phyloP scores from a whole-genome alignment of 345 rosid species.

The Boechera retrofracta region DNA sequence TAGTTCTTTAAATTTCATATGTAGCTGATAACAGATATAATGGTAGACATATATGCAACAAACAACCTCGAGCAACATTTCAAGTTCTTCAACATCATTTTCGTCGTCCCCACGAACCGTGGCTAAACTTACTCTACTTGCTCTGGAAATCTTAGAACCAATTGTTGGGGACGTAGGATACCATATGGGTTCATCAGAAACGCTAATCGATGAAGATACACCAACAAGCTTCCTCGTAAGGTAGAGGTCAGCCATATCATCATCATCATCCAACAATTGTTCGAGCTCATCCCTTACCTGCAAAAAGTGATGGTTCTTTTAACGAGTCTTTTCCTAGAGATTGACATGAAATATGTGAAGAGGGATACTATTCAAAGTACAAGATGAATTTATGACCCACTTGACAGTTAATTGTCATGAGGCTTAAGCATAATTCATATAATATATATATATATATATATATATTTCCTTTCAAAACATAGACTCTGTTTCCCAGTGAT shows the following conservation, averaged over 20 bases:
- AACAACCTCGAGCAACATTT: conserved; percentile 92
- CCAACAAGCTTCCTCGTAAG: conserved; percentile 82
- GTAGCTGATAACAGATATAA: background rate
- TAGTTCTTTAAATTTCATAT: background rate
- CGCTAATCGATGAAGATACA: conserved; percentile 67
- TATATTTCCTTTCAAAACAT: background rate
- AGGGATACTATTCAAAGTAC: background rate
- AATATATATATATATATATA: no score
- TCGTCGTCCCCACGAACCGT: conserved; percentile 87
- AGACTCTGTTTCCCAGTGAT: background rate
- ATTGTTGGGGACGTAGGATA: conserved; percentile 79
- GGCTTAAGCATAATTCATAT: background rate
- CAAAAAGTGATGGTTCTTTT: background rate
- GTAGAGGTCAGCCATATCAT: conserved; percentile 93
- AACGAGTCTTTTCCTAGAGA: background rate
- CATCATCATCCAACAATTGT: conserved; percentile 89
- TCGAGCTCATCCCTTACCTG: conserved; percentile 97
- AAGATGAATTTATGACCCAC: background rate
- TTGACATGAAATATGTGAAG: background rate
- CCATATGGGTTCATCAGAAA: conserved; percentile 77
- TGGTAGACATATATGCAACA: background rate
- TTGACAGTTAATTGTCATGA: background rate
- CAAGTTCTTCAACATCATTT: conserved; percentile 96
- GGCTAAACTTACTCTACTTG: conserved; percentile 80
- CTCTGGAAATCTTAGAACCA: conserved; percentile 90